Evolutionary conservation across 2,329 filamentous ascomycete species (phyloP), one percentile per base, ranked within the genome.

Genomic region (Lachnum nothofagi): DNA sequence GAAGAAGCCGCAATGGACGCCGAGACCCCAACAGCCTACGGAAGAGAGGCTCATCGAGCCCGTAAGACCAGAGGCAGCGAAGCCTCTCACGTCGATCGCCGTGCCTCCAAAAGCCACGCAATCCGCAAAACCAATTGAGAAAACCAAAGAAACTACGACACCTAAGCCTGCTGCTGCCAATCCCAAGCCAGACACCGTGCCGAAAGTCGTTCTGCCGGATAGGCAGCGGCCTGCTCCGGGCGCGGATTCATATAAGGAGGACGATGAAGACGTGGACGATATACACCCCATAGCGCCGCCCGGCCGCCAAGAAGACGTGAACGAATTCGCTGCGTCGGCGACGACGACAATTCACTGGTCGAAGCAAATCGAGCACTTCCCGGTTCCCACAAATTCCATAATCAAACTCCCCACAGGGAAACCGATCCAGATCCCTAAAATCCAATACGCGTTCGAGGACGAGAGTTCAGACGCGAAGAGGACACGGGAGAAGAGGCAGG

Each of bases 311-410:
- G 61, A 64, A 20, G n/a, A n/a, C n/a, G 23, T 49, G 1, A 51
- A 51, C 17, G 24, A 31, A 4, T 55, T 54, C 16, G 40, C 52
- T 10, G 44, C 56, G 29, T 46, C 42, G 3, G 48, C 56, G 3
- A 49, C 56, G 6, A 55, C 58, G 9, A 54, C 54, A 56, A 69
- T 82, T 24, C 84, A 90, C 61, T 97, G 91, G 91, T 70, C 71
- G 48, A 88, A 85, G 65, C 76, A 80, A 54, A 71, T 75, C 3
- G 89, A 95, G 65, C 77, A 86, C 63, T 97, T 87, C 68, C 91
- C 93, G 0, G 70, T 97, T 2, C 73, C 82, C 6, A 68, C 76
- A 3, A 79, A 82, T 49, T 83, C 85, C 16, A 72, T 95, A 46
- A 90, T 91, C 49, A 73, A 74, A 38, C 74, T 97, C 24, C 93